Conservation (phyloP, 768 basidiomycete species). For the Collybia nuda region DNA sequence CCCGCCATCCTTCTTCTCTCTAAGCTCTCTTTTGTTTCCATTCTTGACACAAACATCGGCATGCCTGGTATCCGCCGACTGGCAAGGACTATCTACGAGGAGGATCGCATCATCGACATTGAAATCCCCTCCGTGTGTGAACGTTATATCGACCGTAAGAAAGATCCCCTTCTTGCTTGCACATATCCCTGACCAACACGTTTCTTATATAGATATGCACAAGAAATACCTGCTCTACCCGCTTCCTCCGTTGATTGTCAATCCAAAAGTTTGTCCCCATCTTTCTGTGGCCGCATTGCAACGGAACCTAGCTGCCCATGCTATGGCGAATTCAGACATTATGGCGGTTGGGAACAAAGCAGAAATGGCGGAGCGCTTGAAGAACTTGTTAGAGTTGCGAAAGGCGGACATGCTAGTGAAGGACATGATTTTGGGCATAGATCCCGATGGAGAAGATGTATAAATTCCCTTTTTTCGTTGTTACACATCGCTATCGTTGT, state of each 20-base stretch:
- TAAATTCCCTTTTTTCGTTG: too few species aligned
- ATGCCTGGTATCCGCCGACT: slow-evolving; percentile 61
- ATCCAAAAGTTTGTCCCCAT: slow-evolving; percentile 35
- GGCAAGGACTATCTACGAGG: slow-evolving; percentile 31
- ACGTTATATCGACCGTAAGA: slow-evolving; percentile 52
- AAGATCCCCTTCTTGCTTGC: background rate
- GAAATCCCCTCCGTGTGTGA: slow-evolving; percentile 56
- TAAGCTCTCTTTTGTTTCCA: slow-evolving; percentile 48
- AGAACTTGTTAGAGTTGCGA: slow-evolving; percentile 43
- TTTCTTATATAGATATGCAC: slow-evolving; percentile 37
- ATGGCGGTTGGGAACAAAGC: slow-evolving; percentile 42
- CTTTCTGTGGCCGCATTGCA: slow-evolving; percentile 50
- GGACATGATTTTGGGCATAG: slow-evolving; percentile 34
- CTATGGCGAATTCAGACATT: slow-evolving; percentile 43
- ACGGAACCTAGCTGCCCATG: slow-evolving; percentile 59
- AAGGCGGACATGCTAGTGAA: slow-evolving; percentile 51
- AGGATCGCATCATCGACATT: slow-evolving; percentile 43
- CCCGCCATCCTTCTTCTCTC: slow-evolving; percentile 51
- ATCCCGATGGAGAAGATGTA: background rate
- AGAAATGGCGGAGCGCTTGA: slow-evolving; percentile 51
- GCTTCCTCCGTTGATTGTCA: slow-evolving; percentile 47
- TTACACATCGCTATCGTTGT: too few species aligned
- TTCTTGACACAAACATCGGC: slow-evolving; percentile 51
- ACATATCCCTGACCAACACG: background rate
- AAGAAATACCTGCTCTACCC: slow-evolving; percentile 47